A percentile compares a stretch with the other conserved stretches of the same genome.
Conservation (phyloP, 2,329 filamentous ascomycete genomes). For the Dendryphion nanum region DNA sequence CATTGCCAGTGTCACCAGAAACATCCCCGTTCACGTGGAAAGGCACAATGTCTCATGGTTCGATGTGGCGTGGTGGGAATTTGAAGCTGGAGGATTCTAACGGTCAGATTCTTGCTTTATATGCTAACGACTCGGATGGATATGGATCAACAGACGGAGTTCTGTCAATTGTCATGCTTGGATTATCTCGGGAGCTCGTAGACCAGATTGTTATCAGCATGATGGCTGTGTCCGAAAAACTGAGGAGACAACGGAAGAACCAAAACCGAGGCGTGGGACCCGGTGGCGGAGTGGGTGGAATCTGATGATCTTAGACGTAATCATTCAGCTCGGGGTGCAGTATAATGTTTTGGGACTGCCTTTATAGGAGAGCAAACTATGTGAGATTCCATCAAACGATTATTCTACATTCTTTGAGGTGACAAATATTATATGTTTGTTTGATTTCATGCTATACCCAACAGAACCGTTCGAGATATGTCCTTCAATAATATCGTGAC, state of each 20-base stretch:
- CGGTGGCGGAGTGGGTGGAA: too few species aligned
- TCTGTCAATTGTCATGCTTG: background rate
- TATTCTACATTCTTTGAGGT: too few species aligned
- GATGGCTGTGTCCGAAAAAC: slow-evolving; percentile 2
- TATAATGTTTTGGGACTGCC: too few species aligned
- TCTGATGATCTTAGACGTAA: too few species aligned
- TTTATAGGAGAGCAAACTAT: too few species aligned
- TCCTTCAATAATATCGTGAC: too few species aligned
- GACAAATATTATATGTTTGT: too few species aligned
- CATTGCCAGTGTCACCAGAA: slow-evolving; percentile 1
- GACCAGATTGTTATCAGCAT: slow-evolving; percentile 4
- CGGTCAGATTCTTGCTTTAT: slow-evolving; percentile 1
- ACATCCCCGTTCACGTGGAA: slow-evolving; percentile 1
- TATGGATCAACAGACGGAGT: slow-evolving; percentile 1
- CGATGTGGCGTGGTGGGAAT: background rate
- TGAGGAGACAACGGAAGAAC: background rate
- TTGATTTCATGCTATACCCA: too few species aligned
- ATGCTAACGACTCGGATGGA: background rate
- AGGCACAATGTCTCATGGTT: background rate
- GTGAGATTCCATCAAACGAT: too few species aligned
- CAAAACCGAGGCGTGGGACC: too few species aligned
- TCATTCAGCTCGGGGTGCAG: too few species aligned
- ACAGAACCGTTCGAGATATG: too few species aligned
- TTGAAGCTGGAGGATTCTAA: slow-evolving; percentile 1
- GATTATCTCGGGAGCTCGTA: background rate